These are phyloP conservation scores for Monosporascus sp. DNA, from an alignment of 2,329 filamentous ascomycete genomes.

Conservation along the genomic window DNA sequence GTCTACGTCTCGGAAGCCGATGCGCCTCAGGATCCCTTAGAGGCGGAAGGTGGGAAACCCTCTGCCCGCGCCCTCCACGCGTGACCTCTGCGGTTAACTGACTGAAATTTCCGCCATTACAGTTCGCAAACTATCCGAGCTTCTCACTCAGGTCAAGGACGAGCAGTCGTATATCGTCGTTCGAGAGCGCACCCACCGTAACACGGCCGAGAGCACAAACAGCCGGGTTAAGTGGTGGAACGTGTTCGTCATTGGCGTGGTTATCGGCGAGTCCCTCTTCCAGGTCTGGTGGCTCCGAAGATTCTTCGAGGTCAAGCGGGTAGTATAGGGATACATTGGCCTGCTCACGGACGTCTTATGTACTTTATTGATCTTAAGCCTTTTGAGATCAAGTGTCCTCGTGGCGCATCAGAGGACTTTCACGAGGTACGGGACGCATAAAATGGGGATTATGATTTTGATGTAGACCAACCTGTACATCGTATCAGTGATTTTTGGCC, in stretches of 20 bases:
- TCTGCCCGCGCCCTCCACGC: background rate
- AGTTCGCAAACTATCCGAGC: constrained; percentile 80
- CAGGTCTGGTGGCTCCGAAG: constrained; percentile 99
- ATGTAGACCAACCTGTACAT: background rate
- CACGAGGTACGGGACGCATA: background rate
- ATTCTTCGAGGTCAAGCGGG: constrained; percentile 85
- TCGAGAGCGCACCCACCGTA: constrained; percentile 91
- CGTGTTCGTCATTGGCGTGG: constrained; percentile 85
- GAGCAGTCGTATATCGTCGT: constrained; percentile 97
- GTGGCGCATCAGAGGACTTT: background rate
- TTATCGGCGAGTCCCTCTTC: constrained; percentile 90
- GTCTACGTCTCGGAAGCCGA: constrained; percentile 93
- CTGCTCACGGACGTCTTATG: background rate
- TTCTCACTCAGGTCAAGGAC: constrained; percentile 89
- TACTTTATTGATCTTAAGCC: background rate
- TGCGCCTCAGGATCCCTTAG: constrained; percentile 77
- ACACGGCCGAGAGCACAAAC: constrained; percentile 98
- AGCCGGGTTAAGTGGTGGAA: constrained; percentile 99
- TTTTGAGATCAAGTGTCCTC: background rate
- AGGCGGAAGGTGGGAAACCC: constrained; percentile 68
- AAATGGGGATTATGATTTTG: background rate
- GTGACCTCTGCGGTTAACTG: background rate
- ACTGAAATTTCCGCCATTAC: background rate
- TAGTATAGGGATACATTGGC: constrained; percentile 42
- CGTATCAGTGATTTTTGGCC: background rate